Evolutionary conservation across 352 stramenopile species (phyloP).

Genomic region (Phytophthora crassamura): DNA sequence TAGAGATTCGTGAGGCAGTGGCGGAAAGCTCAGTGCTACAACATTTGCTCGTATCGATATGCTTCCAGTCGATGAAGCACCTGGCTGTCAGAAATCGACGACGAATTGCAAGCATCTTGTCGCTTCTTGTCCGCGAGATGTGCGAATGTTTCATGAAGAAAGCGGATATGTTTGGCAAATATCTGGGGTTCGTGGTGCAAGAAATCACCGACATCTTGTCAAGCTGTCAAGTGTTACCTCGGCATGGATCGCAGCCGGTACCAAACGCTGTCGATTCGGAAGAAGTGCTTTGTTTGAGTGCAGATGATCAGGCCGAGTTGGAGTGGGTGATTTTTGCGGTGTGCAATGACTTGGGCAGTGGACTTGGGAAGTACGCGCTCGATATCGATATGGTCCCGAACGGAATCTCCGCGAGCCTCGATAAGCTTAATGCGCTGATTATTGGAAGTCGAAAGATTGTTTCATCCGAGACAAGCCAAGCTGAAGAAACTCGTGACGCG

Average conservation of each 20-base stretch:
- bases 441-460: constrained; percentile 40
- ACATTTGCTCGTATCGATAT: constrained; percentile 72
- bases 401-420: constrained; percentile 66
- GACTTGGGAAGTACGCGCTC: constrained; percentile 75
- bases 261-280: background rate
- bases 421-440: constrained; percentile 75
- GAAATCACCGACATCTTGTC: constrained; percentile 76
- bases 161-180: constrained; percentile 78
- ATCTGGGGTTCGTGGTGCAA: constrained; percentile 78
- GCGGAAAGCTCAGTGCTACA: constrained; percentile 54
- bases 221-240: constrained; percentile 14
- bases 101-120: constrained; percentile 44
- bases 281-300: constrained; percentile 35
- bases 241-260: background rate
- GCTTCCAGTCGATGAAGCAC: constrained; percentile 70
- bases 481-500: constrained; percentile 4
- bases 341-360: constrained; percentile 74
- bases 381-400: constrained; percentile 68
- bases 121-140: constrained; percentile 61
- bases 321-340: constrained; percentile 84
- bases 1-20: constrained; percentile 51
- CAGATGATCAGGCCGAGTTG: constrained; percentile 69
- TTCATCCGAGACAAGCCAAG: constrained; percentile 21
- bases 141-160: constrained; percentile 75
- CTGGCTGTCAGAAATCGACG: constrained; percentile 40